Percentiles rank a stretch among this genome's conserved stretches.
These are phyloP conservation scores for Scutellaria barbata DNA, from an alignment of 257 asterid species.

Conservation along the genomic window DNA sequence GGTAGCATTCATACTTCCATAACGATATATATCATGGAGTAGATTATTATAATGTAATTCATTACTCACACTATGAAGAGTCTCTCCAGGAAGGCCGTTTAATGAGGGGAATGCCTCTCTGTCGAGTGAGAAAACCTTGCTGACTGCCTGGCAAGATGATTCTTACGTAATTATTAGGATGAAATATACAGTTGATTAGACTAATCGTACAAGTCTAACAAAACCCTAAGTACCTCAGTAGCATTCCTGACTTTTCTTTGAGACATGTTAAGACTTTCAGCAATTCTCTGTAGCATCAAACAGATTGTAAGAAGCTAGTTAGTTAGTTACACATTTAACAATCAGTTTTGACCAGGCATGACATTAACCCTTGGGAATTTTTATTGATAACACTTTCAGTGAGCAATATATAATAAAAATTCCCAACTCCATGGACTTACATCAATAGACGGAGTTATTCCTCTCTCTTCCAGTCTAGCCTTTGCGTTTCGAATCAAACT, in stretches of 20 bases:
- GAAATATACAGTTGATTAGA: constrained; percentile 22
- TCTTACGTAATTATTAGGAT: constrained; percentile 21
- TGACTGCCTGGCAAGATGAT: constrained; percentile 62
- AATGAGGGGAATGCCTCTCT: constrained; percentile 88
- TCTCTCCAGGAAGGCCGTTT: constrained; percentile 86
- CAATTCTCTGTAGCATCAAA: constrained; percentile 70
- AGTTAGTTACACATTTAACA: not conserved
- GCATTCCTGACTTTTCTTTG: constrained; percentile 94
- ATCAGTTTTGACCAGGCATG: constrained; percentile 1
- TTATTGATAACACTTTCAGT: not conserved
- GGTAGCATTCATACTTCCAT: not conserved
- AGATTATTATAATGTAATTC: constrained; percentile 1
- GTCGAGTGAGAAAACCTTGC: constrained; percentile 90
- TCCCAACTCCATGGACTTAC: constrained; percentile 46
- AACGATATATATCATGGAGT: constrained; percentile 11
- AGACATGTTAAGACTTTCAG: constrained; percentile 84
- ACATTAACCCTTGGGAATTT: not conserved
- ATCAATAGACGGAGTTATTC: constrained; percentile 81
- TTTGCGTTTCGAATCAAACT: constrained; percentile 85
- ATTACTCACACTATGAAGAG: constrained; percentile 80
- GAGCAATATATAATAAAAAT: not conserved
- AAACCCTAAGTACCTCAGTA: constrained; percentile 70
- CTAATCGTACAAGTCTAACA: not conserved
- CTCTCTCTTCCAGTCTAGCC: constrained; percentile 72
- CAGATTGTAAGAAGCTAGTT: constrained; percentile 21